A percentile compares a stretch with the other conserved stretches of the same genome.
phyloP scores from a whole-genome alignment of 176 grass and related monocot genomes.

The Cocos nucifera region DNA sequence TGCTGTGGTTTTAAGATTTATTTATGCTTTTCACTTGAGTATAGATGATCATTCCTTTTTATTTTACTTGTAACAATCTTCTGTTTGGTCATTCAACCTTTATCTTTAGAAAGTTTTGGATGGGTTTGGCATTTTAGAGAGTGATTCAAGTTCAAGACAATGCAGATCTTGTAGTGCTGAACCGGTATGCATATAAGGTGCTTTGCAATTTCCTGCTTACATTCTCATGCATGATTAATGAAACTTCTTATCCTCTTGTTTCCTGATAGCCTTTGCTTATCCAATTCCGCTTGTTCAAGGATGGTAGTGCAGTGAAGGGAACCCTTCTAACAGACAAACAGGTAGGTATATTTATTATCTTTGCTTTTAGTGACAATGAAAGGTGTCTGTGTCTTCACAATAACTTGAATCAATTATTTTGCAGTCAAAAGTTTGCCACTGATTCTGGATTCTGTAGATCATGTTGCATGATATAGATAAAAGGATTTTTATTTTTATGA shows the following conservation, averaged over 20 bases:
- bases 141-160: slow-evolving; percentile 1
- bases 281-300: slow-evolving; percentile 69
- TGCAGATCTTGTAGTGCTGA: slow-evolving; percentile 6
- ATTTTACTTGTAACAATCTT: neutral
- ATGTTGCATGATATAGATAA: too few species aligned
- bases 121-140: slow-evolving; percentile 7
- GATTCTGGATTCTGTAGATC: too few species aligned
- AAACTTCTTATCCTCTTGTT: slow-evolving; percentile 10
- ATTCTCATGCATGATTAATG: too few species aligned
- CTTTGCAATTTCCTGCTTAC: too few species aligned
- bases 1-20: too few species aligned
- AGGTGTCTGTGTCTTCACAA: too few species aligned
- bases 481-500: too few species aligned
- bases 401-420: too few species aligned
- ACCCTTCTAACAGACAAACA: slow-evolving; percentile 51
- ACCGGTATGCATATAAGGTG: slow-evolving; percentile 16
- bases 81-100: neutral
- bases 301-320: slow-evolving; percentile 62
- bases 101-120: slow-evolving; percentile 12
- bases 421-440: too few species aligned
- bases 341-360: slow-evolving; percentile 25
- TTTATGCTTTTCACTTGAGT: too few species aligned
- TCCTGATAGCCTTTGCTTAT: slow-evolving; percentile 62
- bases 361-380: too few species aligned
- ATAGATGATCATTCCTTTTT: too few species aligned